Percentiles rank a stretch among this genome's conserved stretches.
These are phyloP conservation scores for Dactylonectria estremocensis DNA, from an alignment of 2,329 filamentous ascomycete genomes.

Conservation along the genomic window DNA sequence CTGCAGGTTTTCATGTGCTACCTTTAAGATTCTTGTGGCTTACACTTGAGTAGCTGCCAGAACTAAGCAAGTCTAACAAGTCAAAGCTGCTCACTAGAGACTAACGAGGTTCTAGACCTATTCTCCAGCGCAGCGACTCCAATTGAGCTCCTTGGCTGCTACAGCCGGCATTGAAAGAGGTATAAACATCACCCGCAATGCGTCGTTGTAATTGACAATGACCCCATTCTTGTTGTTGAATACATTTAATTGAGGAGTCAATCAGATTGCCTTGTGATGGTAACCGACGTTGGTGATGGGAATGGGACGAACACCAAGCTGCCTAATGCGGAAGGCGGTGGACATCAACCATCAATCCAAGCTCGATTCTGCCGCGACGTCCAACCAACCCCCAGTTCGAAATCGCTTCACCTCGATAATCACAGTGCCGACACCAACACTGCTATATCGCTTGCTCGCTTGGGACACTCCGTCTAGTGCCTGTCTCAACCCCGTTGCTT, in stretches of 20 bases:
- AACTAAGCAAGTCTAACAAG: no score
- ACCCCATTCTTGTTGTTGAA: neutral
- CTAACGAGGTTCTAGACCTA: no score
- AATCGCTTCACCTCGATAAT: conserved; percentile 27
- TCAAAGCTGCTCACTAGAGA: no score
- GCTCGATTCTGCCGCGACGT: conserved; percentile 48
- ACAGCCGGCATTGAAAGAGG: no score
- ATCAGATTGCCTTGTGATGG: conserved; percentile 35
- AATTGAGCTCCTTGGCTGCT: no score
- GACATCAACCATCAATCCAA: conserved; percentile 6
- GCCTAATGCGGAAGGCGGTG: conserved; percentile 48
- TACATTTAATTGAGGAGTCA: conserved; percentile 18
- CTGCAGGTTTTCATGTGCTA: no score
- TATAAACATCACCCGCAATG: no score
- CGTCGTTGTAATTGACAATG: no score
- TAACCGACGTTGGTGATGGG: conserved; percentile 17
- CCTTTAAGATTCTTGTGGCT: no score
- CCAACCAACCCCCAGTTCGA: conserved; percentile 33
- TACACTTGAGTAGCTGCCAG: no score
- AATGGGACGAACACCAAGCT: conserved; percentile 6
- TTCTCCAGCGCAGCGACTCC: no score
- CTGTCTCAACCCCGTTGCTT: conserved; percentile 29
- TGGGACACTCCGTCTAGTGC: conserved; percentile 19
- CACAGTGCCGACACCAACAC: conserved; percentile 22
- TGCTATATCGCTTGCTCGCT: conserved; percentile 28